phyloP scores from a whole-genome alignment of 805 yeast genomes.

The Candida palmyrensis region DNA sequence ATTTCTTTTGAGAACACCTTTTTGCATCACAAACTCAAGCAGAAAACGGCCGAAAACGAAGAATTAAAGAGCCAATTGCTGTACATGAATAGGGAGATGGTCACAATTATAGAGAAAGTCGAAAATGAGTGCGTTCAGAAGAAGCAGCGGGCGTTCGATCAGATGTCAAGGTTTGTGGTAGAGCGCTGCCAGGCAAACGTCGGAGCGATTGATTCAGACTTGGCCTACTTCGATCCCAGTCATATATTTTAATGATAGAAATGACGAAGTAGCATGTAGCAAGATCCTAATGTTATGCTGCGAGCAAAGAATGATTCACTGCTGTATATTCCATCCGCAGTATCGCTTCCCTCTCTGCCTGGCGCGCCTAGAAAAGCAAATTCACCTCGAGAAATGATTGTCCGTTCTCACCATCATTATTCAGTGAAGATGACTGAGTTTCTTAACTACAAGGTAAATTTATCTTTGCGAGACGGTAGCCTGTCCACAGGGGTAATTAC shows the following conservation, averaged over 20 bases:
- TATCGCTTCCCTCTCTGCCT: no score
- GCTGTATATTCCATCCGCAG: no score
- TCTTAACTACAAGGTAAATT: conserved; percentile 35
- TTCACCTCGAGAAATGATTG: no score
- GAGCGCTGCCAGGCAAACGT: conserved; percentile 6
- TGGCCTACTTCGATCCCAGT: conserved; percentile 13
- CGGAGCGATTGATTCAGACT: conserved; percentile 8
- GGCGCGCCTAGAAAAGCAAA: no score
- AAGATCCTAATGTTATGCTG: no score
- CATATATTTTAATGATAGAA: conserved; percentile 5
- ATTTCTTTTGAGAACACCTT: conserved; percentile 31
- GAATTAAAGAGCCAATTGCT: conserved; percentile 21
- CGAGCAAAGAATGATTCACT: no score
- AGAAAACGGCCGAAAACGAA: conserved; percentile 13
- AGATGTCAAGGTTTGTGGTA: conserved; percentile 3
- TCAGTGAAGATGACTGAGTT: conserved; percentile 36
- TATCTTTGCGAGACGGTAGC: conserved; percentile 34
- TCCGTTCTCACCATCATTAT: no score
- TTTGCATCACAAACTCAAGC: conserved; percentile 17
- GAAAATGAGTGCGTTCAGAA: background rate
- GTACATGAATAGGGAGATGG: conserved; percentile 17
- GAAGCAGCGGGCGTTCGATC: conserved; percentile 3
- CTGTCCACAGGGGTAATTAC: conserved; percentile 28
- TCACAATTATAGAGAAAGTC: conserved; percentile 6
- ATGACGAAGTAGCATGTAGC: no score